phyloP scores from a whole-genome alignment of 345 rosid species.

The Hevea brasiliensis region DNA sequence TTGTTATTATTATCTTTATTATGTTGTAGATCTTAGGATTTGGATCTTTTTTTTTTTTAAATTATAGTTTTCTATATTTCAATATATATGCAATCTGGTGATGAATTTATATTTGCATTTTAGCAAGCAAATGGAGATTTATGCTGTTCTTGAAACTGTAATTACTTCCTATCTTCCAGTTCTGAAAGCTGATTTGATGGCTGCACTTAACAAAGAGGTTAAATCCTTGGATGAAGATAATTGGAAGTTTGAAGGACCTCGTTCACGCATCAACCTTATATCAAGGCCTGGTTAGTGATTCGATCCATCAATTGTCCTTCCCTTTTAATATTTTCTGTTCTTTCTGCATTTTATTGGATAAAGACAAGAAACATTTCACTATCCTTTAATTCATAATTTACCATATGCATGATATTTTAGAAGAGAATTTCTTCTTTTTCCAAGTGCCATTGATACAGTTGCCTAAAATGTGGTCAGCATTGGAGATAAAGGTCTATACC shows the following conservation, averaged over 20 bases:
- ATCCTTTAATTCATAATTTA: neutral
- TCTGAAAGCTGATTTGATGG: conserved; percentile 74
- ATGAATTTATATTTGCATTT: neutral
- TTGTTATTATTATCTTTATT: too few species aligned
- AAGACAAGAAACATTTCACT: neutral
- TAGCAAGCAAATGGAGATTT: neutral
- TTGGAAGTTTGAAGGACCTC: conserved; percentile 94
- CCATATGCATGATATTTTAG: neutral
- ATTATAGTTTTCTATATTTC: too few species aligned
- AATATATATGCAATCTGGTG: neutral
- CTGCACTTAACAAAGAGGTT: conserved; percentile 70
- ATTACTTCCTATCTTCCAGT: conserved; percentile 43
- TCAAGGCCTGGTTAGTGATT: conserved; percentile 64
- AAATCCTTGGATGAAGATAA: conserved; percentile 86
- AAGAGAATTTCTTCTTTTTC: neutral
- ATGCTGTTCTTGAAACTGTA: neutral
- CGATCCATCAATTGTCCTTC: neutral
- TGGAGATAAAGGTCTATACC: neutral
- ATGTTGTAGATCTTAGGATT: too few species aligned
- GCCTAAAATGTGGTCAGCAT: neutral
- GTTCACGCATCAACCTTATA: conserved; percentile 73
- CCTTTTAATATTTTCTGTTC: too few species aligned
- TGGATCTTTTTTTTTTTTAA: too few species aligned
- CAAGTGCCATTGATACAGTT: neutral
- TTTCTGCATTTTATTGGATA: neutral